Evolutionary conservation across 2,329 filamentous ascomycete genomes (phyloP).

Genomic region (Periconia sp.): DNA sequence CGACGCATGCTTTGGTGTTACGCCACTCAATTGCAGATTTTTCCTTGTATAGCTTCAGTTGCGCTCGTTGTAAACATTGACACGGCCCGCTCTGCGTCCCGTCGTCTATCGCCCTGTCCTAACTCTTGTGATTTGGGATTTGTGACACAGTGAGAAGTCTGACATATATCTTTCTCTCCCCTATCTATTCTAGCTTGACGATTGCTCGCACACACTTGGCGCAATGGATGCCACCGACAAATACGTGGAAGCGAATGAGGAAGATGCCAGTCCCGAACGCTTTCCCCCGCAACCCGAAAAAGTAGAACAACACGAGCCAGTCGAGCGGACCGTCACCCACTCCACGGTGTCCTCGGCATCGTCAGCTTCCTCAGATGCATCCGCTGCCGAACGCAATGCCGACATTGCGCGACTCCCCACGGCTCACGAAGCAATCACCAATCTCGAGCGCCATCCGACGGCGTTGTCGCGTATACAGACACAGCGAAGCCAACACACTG

Average conservation of each 20-base stretch:
- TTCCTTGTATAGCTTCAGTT: too few species aligned
- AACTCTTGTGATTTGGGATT: too few species aligned
- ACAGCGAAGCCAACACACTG: slow-evolving; percentile 71
- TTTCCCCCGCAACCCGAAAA: slow-evolving; percentile 48
- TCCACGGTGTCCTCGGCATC: slow-evolving; percentile 50
- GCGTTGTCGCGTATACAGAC: slow-evolving; percentile 75
- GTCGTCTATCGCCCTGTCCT: too few species aligned
- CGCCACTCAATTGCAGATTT: too few species aligned
- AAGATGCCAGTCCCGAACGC: slow-evolving; percentile 57
- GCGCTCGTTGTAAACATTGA: too few species aligned
- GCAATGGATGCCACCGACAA: slow-evolving; percentile 61
- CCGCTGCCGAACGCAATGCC: slow-evolving; percentile 47
- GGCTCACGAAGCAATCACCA: slow-evolving; percentile 58
- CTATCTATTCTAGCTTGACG: neutral
- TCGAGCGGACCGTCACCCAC: slow-evolving; percentile 65
- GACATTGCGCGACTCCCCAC: slow-evolving; percentile 68
- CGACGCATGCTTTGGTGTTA: too few species aligned
- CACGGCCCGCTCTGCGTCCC: too few species aligned
- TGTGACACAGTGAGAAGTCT: too few species aligned
- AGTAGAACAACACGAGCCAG: slow-evolving; percentile 50
- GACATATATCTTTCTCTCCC: neutral
- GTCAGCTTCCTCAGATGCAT: slow-evolving; percentile 52
- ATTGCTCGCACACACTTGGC: slow-evolving; percentile 1
- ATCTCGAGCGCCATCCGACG: slow-evolving; percentile 71
- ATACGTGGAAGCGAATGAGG: slow-evolving; percentile 61